Evolutionary conservation across 176 grass and related monocot genomes (phyloP).

Genomic region (Eleusine indica): DNA sequence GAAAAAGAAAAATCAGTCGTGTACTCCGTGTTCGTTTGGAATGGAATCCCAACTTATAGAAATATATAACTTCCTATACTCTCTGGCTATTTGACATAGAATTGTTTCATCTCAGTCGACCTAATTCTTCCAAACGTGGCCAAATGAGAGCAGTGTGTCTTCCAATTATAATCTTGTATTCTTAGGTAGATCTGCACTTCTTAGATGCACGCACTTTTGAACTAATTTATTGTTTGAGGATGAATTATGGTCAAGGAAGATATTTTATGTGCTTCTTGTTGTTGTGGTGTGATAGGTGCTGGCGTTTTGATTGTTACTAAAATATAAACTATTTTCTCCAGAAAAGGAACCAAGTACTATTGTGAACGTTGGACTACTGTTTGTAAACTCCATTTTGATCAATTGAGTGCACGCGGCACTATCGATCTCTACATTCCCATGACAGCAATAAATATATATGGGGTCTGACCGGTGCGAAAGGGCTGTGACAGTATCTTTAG

Average conservation of each 20-base stretch:
- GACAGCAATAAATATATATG: background rate
- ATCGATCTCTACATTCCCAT: background rate
- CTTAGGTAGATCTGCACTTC: background rate
- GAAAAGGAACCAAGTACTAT: background rate
- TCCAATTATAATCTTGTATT: background rate
- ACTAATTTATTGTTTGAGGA: background rate
- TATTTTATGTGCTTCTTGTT: background rate
- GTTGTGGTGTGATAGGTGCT: background rate
- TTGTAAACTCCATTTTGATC: background rate
- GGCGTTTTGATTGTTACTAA: background rate
- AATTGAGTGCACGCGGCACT: background rate
- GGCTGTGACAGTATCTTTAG: too few relatives aligned
- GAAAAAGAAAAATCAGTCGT: too few relatives aligned
- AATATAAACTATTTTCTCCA: background rate
- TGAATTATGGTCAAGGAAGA: background rate
- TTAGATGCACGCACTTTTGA: background rate
- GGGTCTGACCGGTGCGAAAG: too few relatives aligned
- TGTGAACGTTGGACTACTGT: background rate
- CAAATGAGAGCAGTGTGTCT: background rate
- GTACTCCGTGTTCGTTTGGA: constrained; percentile 29
- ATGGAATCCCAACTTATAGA: background rate
- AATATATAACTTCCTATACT: too few relatives aligned
- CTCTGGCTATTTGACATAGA: too few relatives aligned
- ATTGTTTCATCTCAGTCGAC: background rate
- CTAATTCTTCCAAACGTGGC: background rate